Evolutionary conservation across 768 basidiomycete species (phyloP).

Genomic region (Rubroboletus satanas): DNA sequence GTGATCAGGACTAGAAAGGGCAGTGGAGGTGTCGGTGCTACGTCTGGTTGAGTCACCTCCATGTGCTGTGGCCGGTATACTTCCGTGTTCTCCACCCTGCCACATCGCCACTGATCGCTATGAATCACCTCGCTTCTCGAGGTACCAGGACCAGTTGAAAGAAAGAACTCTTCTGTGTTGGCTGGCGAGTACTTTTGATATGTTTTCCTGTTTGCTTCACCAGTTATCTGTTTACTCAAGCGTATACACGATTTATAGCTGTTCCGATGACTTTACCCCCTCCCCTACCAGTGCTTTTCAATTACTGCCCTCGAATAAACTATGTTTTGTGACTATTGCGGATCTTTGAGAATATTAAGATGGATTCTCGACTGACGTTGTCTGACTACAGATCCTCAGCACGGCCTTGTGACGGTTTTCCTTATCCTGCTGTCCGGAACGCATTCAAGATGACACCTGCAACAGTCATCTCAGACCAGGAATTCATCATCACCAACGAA

Average conservation of each 20-base stretch:
- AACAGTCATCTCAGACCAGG: neutral
- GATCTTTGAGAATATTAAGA: neutral
- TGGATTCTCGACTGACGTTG: neutral
- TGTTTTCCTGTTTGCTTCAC: constrained; percentile 11
- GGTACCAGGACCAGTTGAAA: constrained; percentile 24
- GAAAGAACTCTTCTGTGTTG: constrained; percentile 18
- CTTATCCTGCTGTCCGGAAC: neutral
- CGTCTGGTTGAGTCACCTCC: constrained; percentile 19
- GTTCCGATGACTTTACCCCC: constrained; percentile 9
- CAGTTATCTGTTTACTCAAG: constrained; percentile 19
- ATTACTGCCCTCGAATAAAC: constrained; percentile 21
- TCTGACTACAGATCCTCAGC: neutral
- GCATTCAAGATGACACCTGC: neutral
- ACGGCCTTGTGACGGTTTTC: no score
- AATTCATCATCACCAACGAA: neutral
- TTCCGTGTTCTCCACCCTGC: constrained; percentile 12
- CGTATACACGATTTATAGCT: constrained; percentile 19
- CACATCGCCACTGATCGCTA: constrained; percentile 22
- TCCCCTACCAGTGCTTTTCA: constrained; percentile 15
- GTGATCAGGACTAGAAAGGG: constrained; percentile 68
- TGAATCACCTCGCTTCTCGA: constrained; percentile 17
- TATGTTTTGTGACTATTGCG: constrained; percentile 9
- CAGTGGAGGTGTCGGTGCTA: constrained; percentile 22
- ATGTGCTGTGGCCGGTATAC: constrained; percentile 18
- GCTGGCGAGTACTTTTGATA: constrained; percentile 18